phyloP scores from a whole-genome alignment of 2,329 filamentous ascomycete genomes.

The Hypoxylon sp. region DNA sequence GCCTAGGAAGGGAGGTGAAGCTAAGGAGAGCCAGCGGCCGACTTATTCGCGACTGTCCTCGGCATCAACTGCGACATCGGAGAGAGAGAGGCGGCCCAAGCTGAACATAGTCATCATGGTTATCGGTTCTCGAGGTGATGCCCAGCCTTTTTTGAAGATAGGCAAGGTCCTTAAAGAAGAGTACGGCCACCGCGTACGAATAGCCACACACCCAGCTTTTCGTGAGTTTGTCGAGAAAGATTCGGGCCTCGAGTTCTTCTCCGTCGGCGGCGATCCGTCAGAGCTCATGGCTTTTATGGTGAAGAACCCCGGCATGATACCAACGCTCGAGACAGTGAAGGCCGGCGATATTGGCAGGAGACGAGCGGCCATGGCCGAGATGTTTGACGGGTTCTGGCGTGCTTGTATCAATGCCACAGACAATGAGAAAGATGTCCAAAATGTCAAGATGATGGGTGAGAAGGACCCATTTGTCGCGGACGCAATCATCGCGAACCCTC shows the following conservation, averaged over 20 bases:
- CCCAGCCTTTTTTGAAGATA: constrained; percentile 80
- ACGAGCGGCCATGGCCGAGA: constrained; percentile 76
- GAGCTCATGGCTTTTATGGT: constrained; percentile 92
- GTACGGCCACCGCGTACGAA: constrained; percentile 77
- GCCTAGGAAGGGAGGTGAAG: constrained; percentile 42
- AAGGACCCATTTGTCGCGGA: constrained; percentile 72
- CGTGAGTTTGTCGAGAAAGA: constrained; percentile 78
- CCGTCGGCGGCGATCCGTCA: constrained; percentile 78
- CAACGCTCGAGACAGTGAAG: constrained; percentile 74
- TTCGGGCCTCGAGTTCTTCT: constrained; percentile 79
- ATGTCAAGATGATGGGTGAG: constrained; percentile 70
- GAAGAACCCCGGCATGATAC: constrained; percentile 81
- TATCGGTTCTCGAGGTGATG: constrained; percentile 80
- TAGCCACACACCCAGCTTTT: constrained; percentile 82
- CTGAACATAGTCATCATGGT: constrained; percentile 87
- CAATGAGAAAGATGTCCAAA: constrained; percentile 67
- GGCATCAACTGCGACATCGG: constrained; percentile 44
- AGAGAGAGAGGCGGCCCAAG: constrained; percentile 51
- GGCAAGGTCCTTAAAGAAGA: constrained; percentile 75
- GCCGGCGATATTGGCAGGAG: constrained; percentile 75
- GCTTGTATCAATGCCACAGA: constrained; percentile 79
- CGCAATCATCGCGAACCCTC: constrained; percentile 86
- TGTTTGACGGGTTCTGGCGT: constrained; percentile 85
- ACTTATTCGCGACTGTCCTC: constrained; percentile 42
- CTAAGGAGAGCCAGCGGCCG: constrained; percentile 16